These are phyloP conservation scores for Podaxis sp. DNA, from an alignment of 768 basidiomycete species.

Conservation along the genomic window DNA sequence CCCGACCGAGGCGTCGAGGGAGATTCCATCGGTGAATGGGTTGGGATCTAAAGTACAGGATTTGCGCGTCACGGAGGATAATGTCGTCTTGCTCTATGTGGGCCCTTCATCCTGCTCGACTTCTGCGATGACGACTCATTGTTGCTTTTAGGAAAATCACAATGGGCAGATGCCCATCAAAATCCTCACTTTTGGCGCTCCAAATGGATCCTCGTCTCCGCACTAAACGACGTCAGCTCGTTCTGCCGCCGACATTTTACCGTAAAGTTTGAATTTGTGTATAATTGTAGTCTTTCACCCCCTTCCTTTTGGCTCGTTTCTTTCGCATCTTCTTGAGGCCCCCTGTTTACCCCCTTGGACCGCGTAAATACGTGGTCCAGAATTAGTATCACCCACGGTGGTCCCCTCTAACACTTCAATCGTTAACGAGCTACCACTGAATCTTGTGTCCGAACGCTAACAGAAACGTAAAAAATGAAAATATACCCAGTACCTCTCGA, in stretches of 20 bases:
- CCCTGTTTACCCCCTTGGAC: neutral
- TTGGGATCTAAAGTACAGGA: conserved; percentile 43
- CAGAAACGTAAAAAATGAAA: neutral
- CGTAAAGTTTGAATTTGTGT: neutral
- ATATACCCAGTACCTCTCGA: neutral
- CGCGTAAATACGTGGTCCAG: neutral
- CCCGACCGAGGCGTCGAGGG: conserved; percentile 38
- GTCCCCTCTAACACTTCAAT: neutral
- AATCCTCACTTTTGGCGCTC: conserved; percentile 42
- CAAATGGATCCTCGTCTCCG: conserved; percentile 3
- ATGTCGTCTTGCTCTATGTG: conserved; percentile 53
- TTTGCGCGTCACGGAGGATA: conserved; percentile 56
- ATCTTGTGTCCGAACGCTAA: too few relatives aligned
- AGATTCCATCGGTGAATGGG: conserved; percentile 39
- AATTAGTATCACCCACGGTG: neutral
- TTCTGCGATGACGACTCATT: conserved; percentile 2
- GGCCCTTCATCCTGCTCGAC: conserved; percentile 16
- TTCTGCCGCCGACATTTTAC: neutral
- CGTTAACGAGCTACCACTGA: neutral
- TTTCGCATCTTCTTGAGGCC: neutral
- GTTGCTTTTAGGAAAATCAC: conserved; percentile 21
- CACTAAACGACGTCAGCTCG: neutral
- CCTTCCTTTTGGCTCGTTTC: neutral
- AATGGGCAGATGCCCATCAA: conserved; percentile 36
- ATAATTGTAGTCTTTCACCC: neutral